Evolutionary conservation across 257 asterid genomes (phyloP), one percentile per base, ranked within the genome.

Genomic region (Solanum verrucosum): DNA sequence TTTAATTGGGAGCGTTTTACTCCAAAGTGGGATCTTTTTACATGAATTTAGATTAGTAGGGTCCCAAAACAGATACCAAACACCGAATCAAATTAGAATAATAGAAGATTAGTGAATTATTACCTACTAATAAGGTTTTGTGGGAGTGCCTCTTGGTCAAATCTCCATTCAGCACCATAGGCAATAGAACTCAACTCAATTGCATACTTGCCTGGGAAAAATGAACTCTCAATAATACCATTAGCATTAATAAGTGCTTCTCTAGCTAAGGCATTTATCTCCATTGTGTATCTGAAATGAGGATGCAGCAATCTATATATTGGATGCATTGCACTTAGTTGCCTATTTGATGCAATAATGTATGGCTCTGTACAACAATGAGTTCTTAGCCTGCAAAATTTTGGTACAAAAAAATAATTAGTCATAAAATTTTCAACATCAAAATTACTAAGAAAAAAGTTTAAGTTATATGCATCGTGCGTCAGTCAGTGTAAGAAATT

Each of bases 201-300:
- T 31, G 95, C 88, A 87, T 95, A 90, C 89, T 94, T 94, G 31
- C 89, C 87, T 12, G 98, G 98, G 56, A 93, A 84, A 87, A 94
- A 96, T 11, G 93, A 2, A 2, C 20, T 6, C 91, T 96, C 98
- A n/a, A 96, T 94, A 83, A 94, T 85, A 15, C 99, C 98, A 31
- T 44, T 23, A 2, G 90, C 93, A 72, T 93, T 96, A 21, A 96
- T 88, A 59, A 96, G 95, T 2, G 87, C 88, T 59, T 37, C 83
- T 14, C 99, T 98, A 21, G 98, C 99, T 88, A 94, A 86, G 6
- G 96, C 95, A 33, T 96, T 96, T 40, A 96, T 96, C 92, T 94
- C 96, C 98, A 96, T 94, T n/a, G 99, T 96, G 94, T 94, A 96
- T 6, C 98, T 92, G 5, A 95, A 88, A 84, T 94, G 98, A 77